Evolutionary conservation across 768 basidiomycete genomes (phyloP).

Genomic region (Russula sp.): DNA sequence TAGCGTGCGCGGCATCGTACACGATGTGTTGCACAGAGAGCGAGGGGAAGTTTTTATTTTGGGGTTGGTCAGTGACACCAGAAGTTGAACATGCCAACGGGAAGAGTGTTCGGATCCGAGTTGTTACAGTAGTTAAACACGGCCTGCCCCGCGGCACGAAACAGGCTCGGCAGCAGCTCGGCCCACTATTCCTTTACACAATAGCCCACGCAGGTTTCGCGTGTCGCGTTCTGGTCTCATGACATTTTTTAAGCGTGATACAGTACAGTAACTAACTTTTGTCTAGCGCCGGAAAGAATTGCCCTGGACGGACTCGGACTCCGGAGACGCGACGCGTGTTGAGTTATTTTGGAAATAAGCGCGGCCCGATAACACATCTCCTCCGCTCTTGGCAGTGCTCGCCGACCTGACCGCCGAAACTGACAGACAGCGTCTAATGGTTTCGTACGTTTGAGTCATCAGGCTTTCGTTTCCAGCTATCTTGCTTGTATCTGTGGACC

Average conservation of each 20-base stretch:
- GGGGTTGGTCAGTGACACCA: neutral
- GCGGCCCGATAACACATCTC: no score
- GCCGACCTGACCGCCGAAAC: no score
- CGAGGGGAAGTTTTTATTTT: neutral
- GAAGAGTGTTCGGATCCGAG: neutral
- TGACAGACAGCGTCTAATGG: neutral
- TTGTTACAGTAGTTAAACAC: neutral
- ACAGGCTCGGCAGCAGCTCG: neutral
- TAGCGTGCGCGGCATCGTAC: constrained; percentile 35
- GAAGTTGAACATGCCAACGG: neutral
- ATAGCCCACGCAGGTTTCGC: neutral
- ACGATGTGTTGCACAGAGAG: neutral
- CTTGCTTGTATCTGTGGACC: neutral
- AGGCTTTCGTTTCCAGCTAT: neutral
- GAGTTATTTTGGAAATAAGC: no score
- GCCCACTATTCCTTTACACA: neutral
- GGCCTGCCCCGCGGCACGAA: neutral
- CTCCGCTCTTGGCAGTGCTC: no score
- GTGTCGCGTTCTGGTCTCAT: neutral
- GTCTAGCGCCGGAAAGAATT: no score
- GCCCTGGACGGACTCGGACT: no score
- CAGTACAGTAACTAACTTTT: no score
- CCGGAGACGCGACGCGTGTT: no score
- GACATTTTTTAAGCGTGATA: no score
- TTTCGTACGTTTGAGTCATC: neutral